Conservation (phyloP, 176 grass and related monocot genomes). For the Typha latifolia region DNA sequence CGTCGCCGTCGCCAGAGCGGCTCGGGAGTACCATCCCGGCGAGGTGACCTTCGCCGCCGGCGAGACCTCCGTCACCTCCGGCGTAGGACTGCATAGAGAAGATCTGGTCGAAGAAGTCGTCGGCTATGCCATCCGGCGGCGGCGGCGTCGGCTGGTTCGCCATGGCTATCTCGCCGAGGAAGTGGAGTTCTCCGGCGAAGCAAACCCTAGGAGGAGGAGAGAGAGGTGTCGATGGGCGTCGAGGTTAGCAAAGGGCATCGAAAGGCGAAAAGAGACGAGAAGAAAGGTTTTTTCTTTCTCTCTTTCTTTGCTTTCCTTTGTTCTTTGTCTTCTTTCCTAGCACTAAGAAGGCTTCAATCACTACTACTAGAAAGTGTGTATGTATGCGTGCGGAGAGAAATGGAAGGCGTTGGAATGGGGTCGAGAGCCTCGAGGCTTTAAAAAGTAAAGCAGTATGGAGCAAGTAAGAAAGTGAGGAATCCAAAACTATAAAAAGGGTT, state of each 20-base stretch:
- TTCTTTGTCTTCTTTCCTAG: no score
- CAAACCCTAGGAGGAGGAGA: background rate
- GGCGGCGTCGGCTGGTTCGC: conserved; percentile 45
- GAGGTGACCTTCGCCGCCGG: conserved; percentile 10
- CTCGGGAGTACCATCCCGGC: conserved; percentile 7
- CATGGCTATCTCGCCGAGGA: conserved; percentile 32
- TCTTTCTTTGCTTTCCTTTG: no score
- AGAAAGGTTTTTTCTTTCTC: background rate
- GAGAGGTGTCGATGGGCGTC: background rate
- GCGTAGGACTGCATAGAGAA: conserved; percentile 44
- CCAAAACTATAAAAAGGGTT: no score
- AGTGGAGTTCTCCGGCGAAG: background rate
- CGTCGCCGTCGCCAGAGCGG: background rate
- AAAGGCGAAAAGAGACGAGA: background rate
- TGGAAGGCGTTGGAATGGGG: no score
- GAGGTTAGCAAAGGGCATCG: background rate
- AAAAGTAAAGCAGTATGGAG: no score
- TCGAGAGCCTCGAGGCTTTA: no score
- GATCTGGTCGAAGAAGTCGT: conserved; percentile 95
- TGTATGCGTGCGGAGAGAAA: no score
- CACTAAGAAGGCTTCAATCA: no score
- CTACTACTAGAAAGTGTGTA: no score
- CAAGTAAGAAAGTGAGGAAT: no score
- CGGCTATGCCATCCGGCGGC: conserved; percentile 32
- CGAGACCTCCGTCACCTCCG: conserved; percentile 11